Base-by-base conservation (phyloP, 2,329 filamentous ascomycete species). In the Calonectria henricotiae region DNA sequence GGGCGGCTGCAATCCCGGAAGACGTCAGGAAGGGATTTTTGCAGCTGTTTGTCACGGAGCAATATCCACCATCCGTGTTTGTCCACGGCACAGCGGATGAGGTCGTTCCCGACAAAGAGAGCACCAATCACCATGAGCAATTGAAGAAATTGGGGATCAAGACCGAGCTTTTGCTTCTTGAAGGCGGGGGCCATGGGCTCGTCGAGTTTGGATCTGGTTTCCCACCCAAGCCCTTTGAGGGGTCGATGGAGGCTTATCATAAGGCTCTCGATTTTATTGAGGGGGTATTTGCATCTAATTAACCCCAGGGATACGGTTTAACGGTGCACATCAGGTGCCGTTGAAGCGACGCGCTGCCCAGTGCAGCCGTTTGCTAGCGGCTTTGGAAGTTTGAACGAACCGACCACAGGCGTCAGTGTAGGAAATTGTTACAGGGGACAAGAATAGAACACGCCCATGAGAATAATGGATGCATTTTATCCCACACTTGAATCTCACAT, bases 11-110 rank as follows among this genome's bases (percentile, higher is more conserved):
- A 4, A 44, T 69, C 43, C 61, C 67, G 11, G 62, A 65, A 23
- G 61, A 69, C 11, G n/a, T 69, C 8, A 61, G 43, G 13, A 39
- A 51, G 1, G 67, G 51, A 3, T 69, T 69, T 51, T 46, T 65
- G 12, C 67, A 69, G 20, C 51, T 65, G 4, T 69, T 69, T n/a
- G 67, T 69, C n/a, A 65, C 67, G 11, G 58, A 69, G 17, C 54
- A 69, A 12, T 69, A 65, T n/a, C 67, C 67, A 17, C 67, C 67
- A 3, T 65, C 67, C 2, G 61, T 65, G 8, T 54, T 69, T 8
- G 61, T 69, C n/a, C 67, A 69, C 27, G 67, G 67, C 8, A 69
- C 67, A 1, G 67, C 49, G 2, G 67, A 69, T 8, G 43, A 65
- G 7, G 51, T 69, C 11, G 67, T 69, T 1, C 62, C 23, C 41